These are phyloP conservation scores for Vickermania spadyakhi DNA, from an alignment of 208 protist species.

Conservation along the genomic window DNA sequence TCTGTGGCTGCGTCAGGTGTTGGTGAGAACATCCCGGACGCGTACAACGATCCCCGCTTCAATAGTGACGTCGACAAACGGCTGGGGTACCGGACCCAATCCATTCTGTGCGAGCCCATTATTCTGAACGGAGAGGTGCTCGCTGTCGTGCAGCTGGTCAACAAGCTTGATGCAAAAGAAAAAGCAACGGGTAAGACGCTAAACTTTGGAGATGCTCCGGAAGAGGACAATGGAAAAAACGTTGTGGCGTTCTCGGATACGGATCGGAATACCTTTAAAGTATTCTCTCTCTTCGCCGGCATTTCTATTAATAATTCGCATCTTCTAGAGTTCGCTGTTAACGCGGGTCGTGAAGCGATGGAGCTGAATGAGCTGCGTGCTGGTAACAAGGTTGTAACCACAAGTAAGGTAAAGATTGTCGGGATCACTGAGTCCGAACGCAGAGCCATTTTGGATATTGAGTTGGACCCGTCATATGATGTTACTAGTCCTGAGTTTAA, in stretches of 20 bases:
- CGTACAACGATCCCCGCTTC: constrained; percentile 63
- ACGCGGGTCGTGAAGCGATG: constrained; percentile 63
- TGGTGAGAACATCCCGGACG: constrained; percentile 64
- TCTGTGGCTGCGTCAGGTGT: constrained; percentile 50
- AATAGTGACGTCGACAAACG: constrained; percentile 71
- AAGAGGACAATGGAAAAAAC: not conserved
- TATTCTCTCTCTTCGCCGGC: constrained; percentile 75
- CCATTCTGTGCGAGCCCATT: constrained; percentile 76
- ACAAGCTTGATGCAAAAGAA: constrained; percentile 45
- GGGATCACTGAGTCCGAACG: constrained; percentile 36
- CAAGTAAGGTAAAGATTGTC: constrained; percentile 2
- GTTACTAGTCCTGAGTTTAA: constrained; percentile 53
- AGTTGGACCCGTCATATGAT: constrained; percentile 29
- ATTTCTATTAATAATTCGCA: constrained; percentile 85
- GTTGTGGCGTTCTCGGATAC: constrained; percentile 31
- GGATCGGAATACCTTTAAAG: constrained; percentile 59
- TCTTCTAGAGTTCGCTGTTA: constrained; percentile 68
- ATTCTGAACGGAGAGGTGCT: constrained; percentile 70
- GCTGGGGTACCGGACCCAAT: constrained; percentile 69
- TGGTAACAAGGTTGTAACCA: constrained; percentile 2
- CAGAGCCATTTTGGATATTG: constrained; percentile 18
- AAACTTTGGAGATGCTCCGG: not conserved
- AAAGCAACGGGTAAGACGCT: not conserved
- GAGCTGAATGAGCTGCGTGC: constrained; percentile 26
- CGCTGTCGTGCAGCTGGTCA: constrained; percentile 82